A percentile compares a stretch with the other conserved stretches of the same genome.
phyloP scores from a whole-genome alignment of 441 rosid genomes.

The Adansonia grandidieri region DNA sequence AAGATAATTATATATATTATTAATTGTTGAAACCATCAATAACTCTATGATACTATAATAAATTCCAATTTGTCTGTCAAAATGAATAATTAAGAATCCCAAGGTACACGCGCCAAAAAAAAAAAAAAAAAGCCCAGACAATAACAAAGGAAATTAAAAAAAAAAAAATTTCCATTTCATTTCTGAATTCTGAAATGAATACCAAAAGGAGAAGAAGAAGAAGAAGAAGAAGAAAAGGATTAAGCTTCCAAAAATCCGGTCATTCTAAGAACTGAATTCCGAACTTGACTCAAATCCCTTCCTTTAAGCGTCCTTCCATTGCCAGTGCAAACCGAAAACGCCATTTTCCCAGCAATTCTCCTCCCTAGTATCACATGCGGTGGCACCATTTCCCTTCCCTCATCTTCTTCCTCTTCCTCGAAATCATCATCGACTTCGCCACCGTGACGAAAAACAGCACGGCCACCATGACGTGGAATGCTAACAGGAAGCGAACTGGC shows the following conservation, averaged over 20 bases:
- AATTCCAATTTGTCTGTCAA: conserved; percentile 18
- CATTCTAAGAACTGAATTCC: conserved; percentile 77
- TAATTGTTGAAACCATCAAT: conserved; percentile 1
- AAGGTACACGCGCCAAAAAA: conserved; percentile 17
- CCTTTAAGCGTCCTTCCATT: conserved; percentile 86
- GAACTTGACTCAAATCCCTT: conserved; percentile 69
- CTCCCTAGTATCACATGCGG: conserved; percentile 69
- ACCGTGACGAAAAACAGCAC: conserved; percentile 25
- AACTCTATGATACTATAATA: neutral
- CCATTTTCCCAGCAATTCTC: conserved; percentile 60
- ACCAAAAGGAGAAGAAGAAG: neutral
- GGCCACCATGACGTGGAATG: conserved; percentile 40
- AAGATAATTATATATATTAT: neutral
- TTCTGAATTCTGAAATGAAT: neutral
- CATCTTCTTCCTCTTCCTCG: conserved; percentile 46
- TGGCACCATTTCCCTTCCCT: conserved; percentile 51
- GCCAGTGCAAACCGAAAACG: conserved; percentile 74
- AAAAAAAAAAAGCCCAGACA: conserved; percentile 12
- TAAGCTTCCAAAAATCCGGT: conserved; percentile 82
- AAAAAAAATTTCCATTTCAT: conserved; percentile 1
- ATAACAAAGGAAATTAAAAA: conserved; percentile 12
- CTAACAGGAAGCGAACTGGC: conserved; percentile 48
- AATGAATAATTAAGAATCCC: conserved; percentile 30
- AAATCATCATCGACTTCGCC: conserved; percentile 18
- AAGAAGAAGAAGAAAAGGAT: neutral